Base-by-base conservation (phyloP, 2,329 filamentous ascomycete genomes). In the Fusarium nurragi region DNA sequence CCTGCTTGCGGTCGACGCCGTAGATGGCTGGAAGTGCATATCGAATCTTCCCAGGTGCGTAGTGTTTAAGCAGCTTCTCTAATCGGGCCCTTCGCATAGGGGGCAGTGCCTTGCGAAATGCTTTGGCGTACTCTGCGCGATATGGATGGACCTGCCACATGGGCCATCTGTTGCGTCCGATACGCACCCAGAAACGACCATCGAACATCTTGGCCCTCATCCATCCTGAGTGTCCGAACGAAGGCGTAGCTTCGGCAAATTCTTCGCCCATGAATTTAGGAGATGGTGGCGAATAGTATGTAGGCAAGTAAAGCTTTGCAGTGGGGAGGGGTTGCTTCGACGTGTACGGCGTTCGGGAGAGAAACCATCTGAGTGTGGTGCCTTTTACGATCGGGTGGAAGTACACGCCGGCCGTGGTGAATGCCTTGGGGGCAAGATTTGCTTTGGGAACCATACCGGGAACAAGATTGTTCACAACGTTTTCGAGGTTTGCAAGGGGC, bases 131-230 rank as follows among this genome's bases (percentile, higher is more conserved):
- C 30, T 78, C 77, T 2, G 69, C 64, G 4, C 77, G 71, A 65
- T 84, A 83, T 0, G 85, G 85, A 30, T 77, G 78, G 3, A 87
- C 62, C 18, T 76, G 71, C 16, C 84, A 75, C 14, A 73, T 72
- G 46, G 77, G 77, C 4, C 79, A 79, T 8, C 81, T 74, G 6
- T 80, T 79, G 43, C 79, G 75, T 19, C 75, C 74, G 11, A 87
- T 53, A 16, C 81, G 78, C 16, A 89, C 74, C 88, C 88, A 90
- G 74, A 83, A 90, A 3, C 88, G 84, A 0, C 86, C 84, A 72
- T 90, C 88, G 77, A 82, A 90, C 51, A 84, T 72, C 43, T 73
- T 72, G 13, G 71, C 65, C 19, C 64, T 71, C 41, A 72, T 75
- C 75, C 76, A 79, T 23, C 66, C 69, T 10, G 67, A 58, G 76